Percentiles rank a stretch among this genome's conserved stretches.
phyloP scores from a whole-genome alignment of 352 stramenopile genomes.

The Globisporangium spinosum region DNA sequence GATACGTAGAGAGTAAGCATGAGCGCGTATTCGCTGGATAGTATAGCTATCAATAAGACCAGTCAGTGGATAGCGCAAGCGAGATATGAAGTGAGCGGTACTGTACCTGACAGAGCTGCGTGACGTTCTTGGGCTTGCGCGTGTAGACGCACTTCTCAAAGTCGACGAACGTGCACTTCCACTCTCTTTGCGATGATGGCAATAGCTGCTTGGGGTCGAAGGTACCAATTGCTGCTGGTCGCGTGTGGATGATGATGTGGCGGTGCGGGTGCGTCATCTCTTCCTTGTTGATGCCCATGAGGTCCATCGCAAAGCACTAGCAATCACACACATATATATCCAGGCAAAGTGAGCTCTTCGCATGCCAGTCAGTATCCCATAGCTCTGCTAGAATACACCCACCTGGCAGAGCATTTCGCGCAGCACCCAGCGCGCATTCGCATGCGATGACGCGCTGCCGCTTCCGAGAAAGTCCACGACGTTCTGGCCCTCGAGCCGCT shows the following conservation, averaged over 20 bases:
- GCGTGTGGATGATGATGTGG: constrained; percentile 54
- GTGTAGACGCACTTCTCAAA: constrained; percentile 73
- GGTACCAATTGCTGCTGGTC: not conserved
- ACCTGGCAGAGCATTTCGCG: constrained; percentile 69
- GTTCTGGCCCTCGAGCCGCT: constrained; percentile 52
- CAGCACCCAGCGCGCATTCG: constrained; percentile 47
- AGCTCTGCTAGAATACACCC: not conserved
- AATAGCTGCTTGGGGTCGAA: not conserved
- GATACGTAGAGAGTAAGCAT: not conserved
- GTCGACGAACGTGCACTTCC: constrained; percentile 66
- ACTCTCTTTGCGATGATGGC: constrained; percentile 10
- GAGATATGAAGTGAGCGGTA: not conserved
- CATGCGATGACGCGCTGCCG: constrained; percentile 21
- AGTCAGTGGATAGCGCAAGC: not conserved
- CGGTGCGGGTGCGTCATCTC: constrained; percentile 80
- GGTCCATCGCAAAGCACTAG: constrained; percentile 70
- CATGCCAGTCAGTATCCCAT: not conserved
- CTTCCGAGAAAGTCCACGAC: constrained; percentile 54
- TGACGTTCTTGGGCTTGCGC: constrained; percentile 76
- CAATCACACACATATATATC: not conserved
- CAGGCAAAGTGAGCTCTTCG: not conserved
- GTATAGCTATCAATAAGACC: too few species aligned
- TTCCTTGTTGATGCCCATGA: constrained; percentile 74
- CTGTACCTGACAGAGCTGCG: constrained; percentile 65
- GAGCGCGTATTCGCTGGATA: not conserved